Base-by-base conservation (phyloP, 257 asterid genomes). In the Gentiana macrophylla region DNA sequence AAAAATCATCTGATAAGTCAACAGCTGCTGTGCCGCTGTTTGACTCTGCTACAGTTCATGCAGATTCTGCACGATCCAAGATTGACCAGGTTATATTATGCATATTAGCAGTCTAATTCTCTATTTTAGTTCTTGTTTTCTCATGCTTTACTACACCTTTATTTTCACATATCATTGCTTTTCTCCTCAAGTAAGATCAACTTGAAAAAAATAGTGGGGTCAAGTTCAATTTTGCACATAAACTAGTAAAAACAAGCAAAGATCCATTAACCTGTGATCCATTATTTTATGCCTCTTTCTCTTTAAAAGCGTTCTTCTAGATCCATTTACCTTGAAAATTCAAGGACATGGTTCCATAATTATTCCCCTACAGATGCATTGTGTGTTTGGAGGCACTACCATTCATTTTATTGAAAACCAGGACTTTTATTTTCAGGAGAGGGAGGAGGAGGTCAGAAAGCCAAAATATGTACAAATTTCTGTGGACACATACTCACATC, bases 381-480 rank as follows among this genome's bases (percentile, higher is more conserved):
- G 38, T 41, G 35, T 52, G 33, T 43, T 8, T 56, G 33, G n/a
- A 33, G 46, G 47, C 44, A 7, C 43, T 41, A 57, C 34, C 11
- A 5, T 50, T 37, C 44, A 8, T 48, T 35, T 12, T 32, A 55
- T 11, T 62, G 62, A 52, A 53, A 41, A 10, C 57, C 36, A 47
- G 50, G 62, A 57, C 58, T 50, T 58, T 50, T 69, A 58, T 65
- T 61, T 66, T 13, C 74, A 81, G 95, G 76, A 50, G 35, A 82
- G 78, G 61, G 85, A 77, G 62, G 96, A 91, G 37, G 75, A 62
- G 36, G 51, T 57, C 62, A 85, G 83, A 67, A 92, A 88, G 63
- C 82, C 93, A 3, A 92, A 83, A 71, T 92, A 85, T 72, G 97
- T 92, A 52, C 99, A 92, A 69, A 84, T 92, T 67, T 88, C 99